A percentile compares a stretch with the other conserved stretches of the same genome.
These are phyloP conservation scores for Kuraishia hungarica DNA, from an alignment of 805 yeast genomes.

Conservation along the genomic window DNA sequence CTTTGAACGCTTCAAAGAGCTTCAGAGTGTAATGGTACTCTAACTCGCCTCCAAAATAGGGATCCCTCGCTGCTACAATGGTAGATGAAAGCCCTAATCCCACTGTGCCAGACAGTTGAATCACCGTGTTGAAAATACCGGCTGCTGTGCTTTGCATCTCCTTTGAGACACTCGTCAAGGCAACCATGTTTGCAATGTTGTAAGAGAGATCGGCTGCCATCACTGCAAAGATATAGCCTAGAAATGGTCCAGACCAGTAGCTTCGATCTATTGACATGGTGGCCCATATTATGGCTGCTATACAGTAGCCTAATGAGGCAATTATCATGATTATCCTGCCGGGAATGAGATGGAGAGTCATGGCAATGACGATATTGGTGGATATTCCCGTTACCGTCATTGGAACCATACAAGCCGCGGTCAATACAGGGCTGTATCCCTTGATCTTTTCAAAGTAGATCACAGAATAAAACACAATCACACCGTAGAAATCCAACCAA, in stretches of 20 bases:
- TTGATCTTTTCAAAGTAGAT: slow-evolving; percentile 33
- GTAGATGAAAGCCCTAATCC: slow-evolving; percentile 34
- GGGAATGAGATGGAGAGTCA: slow-evolving; percentile 33
- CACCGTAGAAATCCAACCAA: slow-evolving; percentile 37
- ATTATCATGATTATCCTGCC: slow-evolving; percentile 27
- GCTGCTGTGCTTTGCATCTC: slow-evolving; percentile 37
- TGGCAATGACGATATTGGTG: slow-evolving; percentile 36
- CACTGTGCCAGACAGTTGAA: slow-evolving; percentile 31
- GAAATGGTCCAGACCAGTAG: slow-evolving; percentile 38
- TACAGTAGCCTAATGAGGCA: slow-evolving; percentile 27
- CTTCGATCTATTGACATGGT: slow-evolving; percentile 23
- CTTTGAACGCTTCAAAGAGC: slow-evolving; percentile 24
- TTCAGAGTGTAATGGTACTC: slow-evolving; percentile 14
- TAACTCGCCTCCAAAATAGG: slow-evolving; percentile 19
- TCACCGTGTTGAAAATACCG: slow-evolving; percentile 38
- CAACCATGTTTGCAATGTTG: slow-evolving; percentile 34
- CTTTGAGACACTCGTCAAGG: slow-evolving; percentile 30
- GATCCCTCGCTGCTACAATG: slow-evolving; percentile 24
- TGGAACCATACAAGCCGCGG: slow-evolving; percentile 36
- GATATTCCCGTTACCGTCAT: slow-evolving; percentile 32
- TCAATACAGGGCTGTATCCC: slow-evolving; percentile 27
- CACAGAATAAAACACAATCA: slow-evolving; percentile 28
- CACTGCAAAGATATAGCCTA: slow-evolving; percentile 29
- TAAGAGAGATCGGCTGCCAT: slow-evolving; percentile 39
- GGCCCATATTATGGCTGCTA: slow-evolving; percentile 32